These are phyloP conservation scores for Phytophthora megakarya DNA, from an alignment of 352 stramenopile genomes.

Conservation along the genomic window DNA sequence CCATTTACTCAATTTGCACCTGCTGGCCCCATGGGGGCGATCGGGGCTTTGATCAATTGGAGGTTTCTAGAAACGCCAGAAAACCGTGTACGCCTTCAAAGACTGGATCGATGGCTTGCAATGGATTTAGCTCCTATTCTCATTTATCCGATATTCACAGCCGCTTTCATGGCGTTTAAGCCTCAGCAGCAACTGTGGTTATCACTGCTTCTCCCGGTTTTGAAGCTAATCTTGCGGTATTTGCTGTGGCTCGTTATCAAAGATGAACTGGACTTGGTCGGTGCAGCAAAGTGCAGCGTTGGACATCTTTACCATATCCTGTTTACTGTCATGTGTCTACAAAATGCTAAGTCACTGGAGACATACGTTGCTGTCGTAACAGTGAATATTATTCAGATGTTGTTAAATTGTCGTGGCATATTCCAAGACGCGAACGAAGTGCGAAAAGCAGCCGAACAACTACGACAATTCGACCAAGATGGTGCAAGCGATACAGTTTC, in stretches of 20 bases:
- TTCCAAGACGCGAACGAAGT: neutral
- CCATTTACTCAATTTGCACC: slow-evolving; percentile 34
- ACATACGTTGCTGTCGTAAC: slow-evolving; percentile 30
- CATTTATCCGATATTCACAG: slow-evolving; percentile 38
- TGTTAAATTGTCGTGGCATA: slow-evolving; percentile 28
- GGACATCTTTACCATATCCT: slow-evolving; percentile 46
- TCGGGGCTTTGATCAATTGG: slow-evolving; percentile 3
- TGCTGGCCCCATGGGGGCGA: slow-evolving; percentile 11
- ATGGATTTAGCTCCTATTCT: slow-evolving; percentile 31
- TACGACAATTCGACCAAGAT: neutral
- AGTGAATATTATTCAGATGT: slow-evolving; percentile 33
- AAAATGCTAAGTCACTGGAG: slow-evolving; percentile 41
- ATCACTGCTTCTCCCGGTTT: slow-evolving; percentile 33
- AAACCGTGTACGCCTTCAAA: slow-evolving; percentile 6
- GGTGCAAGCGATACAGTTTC: neutral
- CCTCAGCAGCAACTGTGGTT: slow-evolving; percentile 32
- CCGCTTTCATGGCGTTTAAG: slow-evolving; percentile 35
- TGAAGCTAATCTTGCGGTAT: slow-evolving; percentile 38
- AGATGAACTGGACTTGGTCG: slow-evolving; percentile 31
- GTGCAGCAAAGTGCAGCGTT: slow-evolving; percentile 21
- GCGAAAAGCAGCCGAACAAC: neutral
- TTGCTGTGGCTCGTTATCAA: slow-evolving; percentile 23
- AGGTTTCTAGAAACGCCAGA: slow-evolving; percentile 7
- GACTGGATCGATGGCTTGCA: slow-evolving; percentile 12
- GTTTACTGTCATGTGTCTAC: slow-evolving; percentile 44